A percentile compares a stretch with the other conserved stretches of the same genome.
phyloP scores from a whole-genome alignment of 495 filamentous ascomycete species.

The Aspergillus haitiensis region DNA sequence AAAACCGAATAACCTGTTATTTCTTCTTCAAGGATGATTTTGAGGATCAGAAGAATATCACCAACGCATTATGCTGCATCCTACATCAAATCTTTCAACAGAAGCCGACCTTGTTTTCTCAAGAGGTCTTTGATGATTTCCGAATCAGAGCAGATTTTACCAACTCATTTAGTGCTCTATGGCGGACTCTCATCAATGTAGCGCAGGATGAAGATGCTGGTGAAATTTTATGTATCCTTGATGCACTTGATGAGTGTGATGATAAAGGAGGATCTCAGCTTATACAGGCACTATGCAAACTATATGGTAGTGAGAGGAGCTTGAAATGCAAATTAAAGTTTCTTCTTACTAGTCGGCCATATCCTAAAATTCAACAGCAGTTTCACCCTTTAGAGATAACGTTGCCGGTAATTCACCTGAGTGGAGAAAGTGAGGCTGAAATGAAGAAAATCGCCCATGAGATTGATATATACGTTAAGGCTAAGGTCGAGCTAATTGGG shows the following conservation, averaged over 20 bases:
- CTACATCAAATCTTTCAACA: constrained; percentile 43
- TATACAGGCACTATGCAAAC: background rate
- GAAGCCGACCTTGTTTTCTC: constrained; percentile 25
- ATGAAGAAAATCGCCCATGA: constrained; percentile 33
- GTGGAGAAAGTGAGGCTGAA: constrained; percentile 39
- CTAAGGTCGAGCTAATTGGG: constrained; percentile 30
- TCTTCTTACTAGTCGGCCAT: background rate
- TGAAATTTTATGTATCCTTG: background rate
- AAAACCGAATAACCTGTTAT: constrained; percentile 32
- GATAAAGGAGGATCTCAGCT: background rate
- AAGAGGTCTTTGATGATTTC: constrained; percentile 25
- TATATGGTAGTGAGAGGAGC: background rate
- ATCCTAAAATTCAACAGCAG: background rate
- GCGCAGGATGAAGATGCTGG: background rate
- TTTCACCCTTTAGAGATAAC: background rate
- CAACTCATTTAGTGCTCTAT: background rate
- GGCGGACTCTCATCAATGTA: background rate
- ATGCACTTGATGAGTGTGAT: background rate
- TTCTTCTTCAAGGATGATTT: constrained; percentile 50
- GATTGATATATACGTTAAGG: constrained; percentile 39
- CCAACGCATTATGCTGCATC: constrained; percentile 36
- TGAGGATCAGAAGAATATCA: constrained; percentile 33
- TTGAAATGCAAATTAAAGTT: background rate
- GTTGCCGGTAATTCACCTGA: constrained; percentile 13
- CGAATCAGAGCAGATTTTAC: constrained; percentile 5